Evolutionary conservation across 2,329 filamentous ascomycete genomes (phyloP), one percentile per base, ranked within the genome.

Genomic region (Capronia epimyces): DNA sequence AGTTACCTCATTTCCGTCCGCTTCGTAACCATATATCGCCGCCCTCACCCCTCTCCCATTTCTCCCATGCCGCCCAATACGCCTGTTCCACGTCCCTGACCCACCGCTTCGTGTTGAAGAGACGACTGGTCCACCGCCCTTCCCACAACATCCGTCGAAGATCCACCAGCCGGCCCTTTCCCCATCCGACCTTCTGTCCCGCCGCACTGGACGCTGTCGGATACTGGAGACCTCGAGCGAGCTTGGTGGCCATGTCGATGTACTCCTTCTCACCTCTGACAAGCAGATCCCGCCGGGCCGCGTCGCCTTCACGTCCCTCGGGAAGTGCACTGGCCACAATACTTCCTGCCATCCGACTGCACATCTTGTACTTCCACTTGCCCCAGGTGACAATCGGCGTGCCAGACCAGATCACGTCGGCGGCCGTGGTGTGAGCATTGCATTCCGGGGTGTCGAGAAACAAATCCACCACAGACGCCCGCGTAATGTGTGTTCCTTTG

Each of bases 381-480:
- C 93, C 90, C 24, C 93, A 76, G 0, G 93, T 98, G 22, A 98
- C 75, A 18, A 98, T 74, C 3, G 93, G 93, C 0, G 93, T 97
- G 61, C 90, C 94, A 46, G 87, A 94, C 93, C 93, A 98, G 5
- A 98, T 75, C 1, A 97, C 86, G 64, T 98, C 93, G 10, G 93
- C 94, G 1, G 93, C 93, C 1, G 93, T 98, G 1, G 93, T 98
- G 68, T 98, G 93, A 1, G 90, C 93, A 65, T 98, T 98, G 71
- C 93, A 98, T 69, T 98, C 93, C 1, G 93, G 90, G 0, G 93
- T 98, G 69, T 98, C 93, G 12, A 98, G 80, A 65, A 98, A 97
- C 5, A 98, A 75, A 69, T 98, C 93, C 65, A 91, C 91, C 22
- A 98, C 82, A 18, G 90, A 82, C 4, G 93, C 93, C 27, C 93